Evolutionary conservation across 148 eudicot genomes (phyloP).

Genomic region (Linanthus parryae): DNA sequence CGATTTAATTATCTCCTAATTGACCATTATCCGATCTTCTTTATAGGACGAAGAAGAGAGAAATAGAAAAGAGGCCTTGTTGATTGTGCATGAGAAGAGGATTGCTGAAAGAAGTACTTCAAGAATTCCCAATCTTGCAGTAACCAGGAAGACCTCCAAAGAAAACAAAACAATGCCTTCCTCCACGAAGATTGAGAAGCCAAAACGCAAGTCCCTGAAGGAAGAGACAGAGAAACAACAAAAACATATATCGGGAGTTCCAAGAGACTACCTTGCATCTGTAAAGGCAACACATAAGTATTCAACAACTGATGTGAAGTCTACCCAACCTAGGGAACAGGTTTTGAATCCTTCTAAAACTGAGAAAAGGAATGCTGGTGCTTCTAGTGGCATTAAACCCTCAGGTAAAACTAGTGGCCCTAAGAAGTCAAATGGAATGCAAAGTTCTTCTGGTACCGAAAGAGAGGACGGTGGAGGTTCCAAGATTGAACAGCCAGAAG

Average conservation of each 20-base stretch:
- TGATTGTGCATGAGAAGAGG: conserved; percentile 52
- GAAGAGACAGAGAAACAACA: conserved; percentile 26
- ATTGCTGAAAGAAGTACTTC: conserved; percentile 71
- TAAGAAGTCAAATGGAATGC: conserved; percentile 16
- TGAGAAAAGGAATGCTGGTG: conserved; percentile 26
- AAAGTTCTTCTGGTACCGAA: conserved; percentile 17
- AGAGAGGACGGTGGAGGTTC: conserved; percentile 8
- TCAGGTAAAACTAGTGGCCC: conserved; percentile 23
- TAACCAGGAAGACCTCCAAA: conserved; percentile 20
- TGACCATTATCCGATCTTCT: background rate
- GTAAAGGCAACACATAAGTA: conserved; percentile 36
- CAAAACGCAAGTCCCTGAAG: conserved; percentile 23
- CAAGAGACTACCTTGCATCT: conserved; percentile 71
- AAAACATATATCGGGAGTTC: conserved; percentile 58
- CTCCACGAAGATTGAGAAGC: conserved; percentile 25
- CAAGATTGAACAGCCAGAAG: conserved; percentile 6
- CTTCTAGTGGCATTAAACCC: conserved; percentile 22
- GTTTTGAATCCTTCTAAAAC: conserved; percentile 23
- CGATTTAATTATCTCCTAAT: no score
- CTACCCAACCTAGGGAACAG: conserved; percentile 26
- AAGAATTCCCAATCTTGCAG: conserved; percentile 18
- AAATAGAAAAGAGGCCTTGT: conserved; percentile 62
- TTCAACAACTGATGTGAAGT: conserved; percentile 30
- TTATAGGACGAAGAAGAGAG: conserved; percentile 64
- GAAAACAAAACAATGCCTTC: conserved; percentile 27